Conservation (phyloP, 179 eudicot species). For the Beta corolliflora region DNA sequence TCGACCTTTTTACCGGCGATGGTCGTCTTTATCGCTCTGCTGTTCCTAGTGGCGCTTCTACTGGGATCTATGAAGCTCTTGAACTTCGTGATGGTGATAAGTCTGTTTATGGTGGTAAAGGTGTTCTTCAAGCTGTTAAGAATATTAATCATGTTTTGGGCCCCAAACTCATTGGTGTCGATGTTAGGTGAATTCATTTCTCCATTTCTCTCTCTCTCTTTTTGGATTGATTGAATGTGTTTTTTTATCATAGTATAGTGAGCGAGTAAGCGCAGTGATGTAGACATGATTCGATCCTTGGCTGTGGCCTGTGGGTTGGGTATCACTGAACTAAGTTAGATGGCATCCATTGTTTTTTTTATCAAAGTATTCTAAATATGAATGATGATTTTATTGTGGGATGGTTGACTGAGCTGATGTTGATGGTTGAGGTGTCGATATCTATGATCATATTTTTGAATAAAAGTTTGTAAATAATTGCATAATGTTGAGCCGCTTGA, state of each 20-base stretch:
- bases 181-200: constrained; percentile 57
- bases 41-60: constrained; percentile 95
- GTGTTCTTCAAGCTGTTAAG: constrained; percentile 72
- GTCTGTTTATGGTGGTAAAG: constrained; percentile 83
- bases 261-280: no score
- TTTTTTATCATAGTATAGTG: neutral
- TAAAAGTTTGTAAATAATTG: neutral
- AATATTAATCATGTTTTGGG: constrained; percentile 76
- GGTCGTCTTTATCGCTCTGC: constrained; percentile 81
- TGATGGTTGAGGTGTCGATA: neutral
- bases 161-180: constrained; percentile 73
- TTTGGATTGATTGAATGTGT: neutral
- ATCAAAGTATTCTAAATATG: no score
- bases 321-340: no score
- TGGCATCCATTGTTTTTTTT: no score
- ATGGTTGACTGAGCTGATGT: neutral
- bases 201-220: neutral
- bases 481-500: neutral
- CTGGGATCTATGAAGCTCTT: constrained; percentile 95
- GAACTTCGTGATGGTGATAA: constrained; percentile 93
- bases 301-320: no score
- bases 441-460: neutral
- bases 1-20: constrained; percentile 72
- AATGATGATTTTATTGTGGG: no score
- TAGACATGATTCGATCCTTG: no score